Base-by-base conservation (phyloP, 306 rosid genomes). In the Adenanthera pavonina region DNA sequence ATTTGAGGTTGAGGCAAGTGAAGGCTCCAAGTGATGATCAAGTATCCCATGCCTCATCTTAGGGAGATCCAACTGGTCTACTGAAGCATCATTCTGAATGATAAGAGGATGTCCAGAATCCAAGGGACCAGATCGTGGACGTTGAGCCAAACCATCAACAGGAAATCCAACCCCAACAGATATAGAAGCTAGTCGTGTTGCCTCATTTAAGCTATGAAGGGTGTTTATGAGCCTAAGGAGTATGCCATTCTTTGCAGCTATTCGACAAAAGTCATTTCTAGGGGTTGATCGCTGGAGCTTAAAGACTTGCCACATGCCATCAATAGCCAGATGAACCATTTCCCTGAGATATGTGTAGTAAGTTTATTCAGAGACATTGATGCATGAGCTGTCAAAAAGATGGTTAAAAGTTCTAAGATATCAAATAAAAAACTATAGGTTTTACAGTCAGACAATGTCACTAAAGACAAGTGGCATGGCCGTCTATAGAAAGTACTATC, bases 281-380 rank as follows among this genome's bases (percentile, higher is more conserved):
- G 93, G 98, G 4, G 97, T 96, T 80, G 99, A 92, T 65, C 93
- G 93, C 89, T 96, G 98, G 84, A 96, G 99, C 93, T 93, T 93
- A 85, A 96, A 96, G 81, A 96, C 94, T 83, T 96, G 99, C 99
- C 99, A 96, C 97, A 96, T 96, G 88, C 99, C 98, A 44, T 96
- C 99, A 91, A 96, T 96, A 82, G 99, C 98, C 80, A 96, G 92
- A 87, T 96, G 99, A 84, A 93, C 98, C 99, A 96, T 96, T 83
- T 93, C 99, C 94, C 99, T 96, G 89, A 81, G 73, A 82, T 74
- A 87, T 49, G 70, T 30, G 83, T 75, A 67, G 82, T 80, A 80
- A 83, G 83, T 49, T 72, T 64, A 62, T 40, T 15, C 64, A 54
- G n/a, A 73, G 30, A n/a, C n/a, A 76, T 20, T 36, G 80, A 76